Base-by-base conservation (phyloP, 345 rosid species). In the Lepidium africanum region DNA sequence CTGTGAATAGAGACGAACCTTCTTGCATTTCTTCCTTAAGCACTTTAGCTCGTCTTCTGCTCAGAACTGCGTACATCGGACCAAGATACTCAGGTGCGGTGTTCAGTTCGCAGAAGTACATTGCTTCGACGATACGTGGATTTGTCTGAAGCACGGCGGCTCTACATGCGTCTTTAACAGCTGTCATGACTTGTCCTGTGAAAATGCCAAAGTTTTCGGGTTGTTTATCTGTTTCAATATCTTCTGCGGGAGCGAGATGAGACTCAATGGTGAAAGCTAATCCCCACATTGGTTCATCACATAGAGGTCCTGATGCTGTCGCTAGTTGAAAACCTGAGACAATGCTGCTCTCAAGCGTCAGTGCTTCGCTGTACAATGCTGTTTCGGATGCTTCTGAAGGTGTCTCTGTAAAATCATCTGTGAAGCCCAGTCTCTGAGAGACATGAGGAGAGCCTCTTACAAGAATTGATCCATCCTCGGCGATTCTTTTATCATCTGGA, bases 251-350 rank as follows among this genome's bases (percentile, higher is more conserved):
- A 76, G 70, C 60, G 78, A 80, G 83, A 80, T 63, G 80, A 65
- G 85, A 80, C 78, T 90, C 92, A 41, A 93, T 71, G 19, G 82
- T 70, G 81, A 90, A 88, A 48, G 87, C 90, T 71, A 93, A 70
- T 42, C 98, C 97, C 97, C 98, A 86, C 87, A 92, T 79, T 12
- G 94, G 92, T 66, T 90, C 98, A 40, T 90, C 97, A 27, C 98
- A 88, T 16, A 93, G 65, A 45, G 92, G 98, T 11, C 96, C 98
- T 66, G 95, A 81, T 23, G 86, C 91, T 21, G 97, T 79, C 13
- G 96, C 95, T 43, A 93, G 75, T 72, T 90, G 96, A 77, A 93
- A 93, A 32, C 96, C 96, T 0, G 97, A 88, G 47, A 88, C 71
- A 8, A 93, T 74, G 72, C 88, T 86, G 85, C 87, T 91, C 50